Percentiles rank a stretch among this genome's conserved stretches.
phyloP scores from a whole-genome alignment of 768 basidiomycete species.

The Postia placenta region DNA sequence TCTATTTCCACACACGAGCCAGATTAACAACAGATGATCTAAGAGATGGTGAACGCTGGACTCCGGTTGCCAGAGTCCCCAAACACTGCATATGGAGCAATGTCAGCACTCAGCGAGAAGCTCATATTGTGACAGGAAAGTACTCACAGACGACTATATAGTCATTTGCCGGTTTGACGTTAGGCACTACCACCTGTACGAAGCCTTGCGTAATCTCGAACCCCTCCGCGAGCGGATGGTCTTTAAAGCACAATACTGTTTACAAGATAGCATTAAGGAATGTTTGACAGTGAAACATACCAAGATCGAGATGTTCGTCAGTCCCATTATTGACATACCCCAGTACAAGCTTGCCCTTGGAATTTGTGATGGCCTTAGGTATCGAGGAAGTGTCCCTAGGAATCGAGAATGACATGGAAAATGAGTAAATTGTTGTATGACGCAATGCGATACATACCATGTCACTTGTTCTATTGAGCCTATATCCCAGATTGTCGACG shows the following conservation, averaged over 20 bases:
- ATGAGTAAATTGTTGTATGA: background rate
- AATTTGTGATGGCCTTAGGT: slow-evolving; percentile 30
- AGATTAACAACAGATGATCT: no score
- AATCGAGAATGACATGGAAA: background rate
- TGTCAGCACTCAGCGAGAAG: no score
- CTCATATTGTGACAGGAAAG: no score
- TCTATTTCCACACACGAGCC: no score
- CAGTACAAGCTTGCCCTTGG: slow-evolving; percentile 43
- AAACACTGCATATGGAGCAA: slow-evolving; percentile 42
- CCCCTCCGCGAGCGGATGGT: slow-evolving; percentile 47
- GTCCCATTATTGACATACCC: slow-evolving; percentile 39
- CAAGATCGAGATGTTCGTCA: slow-evolving; percentile 48
- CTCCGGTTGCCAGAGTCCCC: slow-evolving; percentile 65
- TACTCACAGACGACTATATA: slow-evolving; percentile 63
- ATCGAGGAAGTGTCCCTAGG: slow-evolving; percentile 39
- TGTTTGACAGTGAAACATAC: slow-evolving; percentile 34
- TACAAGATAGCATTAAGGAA: background rate
- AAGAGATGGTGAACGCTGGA: slow-evolving; percentile 49
- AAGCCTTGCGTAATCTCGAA: slow-evolving; percentile 48
- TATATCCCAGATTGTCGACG: slow-evolving; percentile 42
- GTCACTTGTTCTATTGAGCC: slow-evolving; percentile 43
- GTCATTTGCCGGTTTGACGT: slow-evolving; percentile 34
- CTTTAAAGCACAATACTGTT: slow-evolving; percentile 25
- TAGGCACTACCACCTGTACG: slow-evolving; percentile 47
- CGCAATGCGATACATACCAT: slow-evolving; percentile 35